Evolutionary conservation across 2,329 filamentous ascomycete genomes (phyloP).

Genomic region (Sclerotiophoma versabilis): DNA sequence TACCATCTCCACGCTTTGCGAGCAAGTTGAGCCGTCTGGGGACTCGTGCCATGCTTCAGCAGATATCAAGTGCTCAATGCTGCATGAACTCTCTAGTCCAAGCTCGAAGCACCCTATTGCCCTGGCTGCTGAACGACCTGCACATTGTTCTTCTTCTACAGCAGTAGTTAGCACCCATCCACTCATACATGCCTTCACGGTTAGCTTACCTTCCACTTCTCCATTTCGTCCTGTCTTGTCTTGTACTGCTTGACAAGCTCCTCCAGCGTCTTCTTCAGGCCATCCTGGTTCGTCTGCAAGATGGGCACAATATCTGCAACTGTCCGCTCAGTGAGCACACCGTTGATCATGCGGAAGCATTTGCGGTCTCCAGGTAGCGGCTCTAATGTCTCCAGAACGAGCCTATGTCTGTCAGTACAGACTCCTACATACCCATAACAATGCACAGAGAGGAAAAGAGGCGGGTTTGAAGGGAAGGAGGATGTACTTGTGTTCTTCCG

Average conservation of each 20-base stretch:
- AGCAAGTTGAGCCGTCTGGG: too few species aligned
- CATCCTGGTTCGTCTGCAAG: slow-evolving; percentile 91
- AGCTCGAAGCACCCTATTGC: slow-evolving; percentile 24
- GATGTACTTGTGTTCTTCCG: slow-evolving; percentile 95
- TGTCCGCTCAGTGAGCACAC: slow-evolving; percentile 91
- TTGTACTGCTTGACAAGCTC: slow-evolving; percentile 98
- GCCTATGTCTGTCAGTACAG: slow-evolving; percentile 61
- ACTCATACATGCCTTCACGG: not conserved
- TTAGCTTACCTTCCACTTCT: slow-evolving; percentile 92
- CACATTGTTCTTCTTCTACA: slow-evolving; percentile 86
- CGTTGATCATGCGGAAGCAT: slow-evolving; percentile 99
- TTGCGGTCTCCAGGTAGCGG: slow-evolving; percentile 86
- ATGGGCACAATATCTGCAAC: slow-evolving; percentile 91
- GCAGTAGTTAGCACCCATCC: slow-evolving; percentile 14
- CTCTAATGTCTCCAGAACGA: slow-evolving; percentile 89
- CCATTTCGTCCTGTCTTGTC: slow-evolving; percentile 89
- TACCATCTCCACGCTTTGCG: not conserved
- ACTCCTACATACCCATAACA: too few species aligned
- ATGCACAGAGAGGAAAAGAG: not conserved
- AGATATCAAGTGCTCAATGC: not conserved
- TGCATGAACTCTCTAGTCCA: not conserved
- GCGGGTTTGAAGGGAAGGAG: not conserved
- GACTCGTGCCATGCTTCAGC: not conserved
- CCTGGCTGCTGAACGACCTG: slow-evolving; percentile 79
- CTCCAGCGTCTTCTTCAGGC: slow-evolving; percentile 90